Percentiles rank a stretch among this genome's conserved stretches.
These are phyloP conservation scores for Thielaviopsis euricoi DNA, from an alignment of 2,329 filamentous ascomycete species.

Conservation along the genomic window DNA sequence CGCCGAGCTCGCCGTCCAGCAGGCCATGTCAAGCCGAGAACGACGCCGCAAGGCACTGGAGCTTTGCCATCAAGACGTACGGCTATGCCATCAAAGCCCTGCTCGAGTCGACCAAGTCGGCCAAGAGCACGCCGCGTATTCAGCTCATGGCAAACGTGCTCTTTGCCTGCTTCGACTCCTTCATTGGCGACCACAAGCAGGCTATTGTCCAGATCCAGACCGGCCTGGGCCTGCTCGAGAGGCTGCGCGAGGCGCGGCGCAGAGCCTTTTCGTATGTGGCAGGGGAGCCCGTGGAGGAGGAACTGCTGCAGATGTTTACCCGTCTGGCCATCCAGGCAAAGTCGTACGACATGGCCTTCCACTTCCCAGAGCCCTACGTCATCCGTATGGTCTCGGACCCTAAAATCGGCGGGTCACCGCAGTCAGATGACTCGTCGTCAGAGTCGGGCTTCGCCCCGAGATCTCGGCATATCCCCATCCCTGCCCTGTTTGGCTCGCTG, in stretches of 20 bases:
- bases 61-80: conserved; percentile 43
- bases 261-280: conserved; percentile 10
- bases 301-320: conserved; percentile 46
- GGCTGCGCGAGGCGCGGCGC: conserved; percentile 30
- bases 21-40: conserved; percentile 20
- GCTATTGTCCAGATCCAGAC: conserved; percentile 45
- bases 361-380: conserved; percentile 46
- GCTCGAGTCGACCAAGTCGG: conserved; percentile 25
- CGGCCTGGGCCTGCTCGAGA: conserved; percentile 37
- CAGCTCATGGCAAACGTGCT: conserved; percentile 49
- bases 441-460: background rate
- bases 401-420: background rate
- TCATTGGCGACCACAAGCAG: conserved; percentile 45
- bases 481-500: conserved; percentile 30
- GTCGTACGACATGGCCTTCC: conserved; percentile 52
- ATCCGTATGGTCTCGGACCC: conserved; percentile 27
- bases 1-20: conserved; percentile 24
- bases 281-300: conserved; percentile 37
- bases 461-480: conserved; percentile 15
- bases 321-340: conserved; percentile 48
- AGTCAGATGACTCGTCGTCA: background rate
- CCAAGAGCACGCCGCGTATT: conserved; percentile 31
- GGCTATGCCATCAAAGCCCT: conserved; percentile 37
- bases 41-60: conserved; percentile 33
- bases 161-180: conserved; percentile 52